Evolutionary conservation across 2,329 filamentous ascomycete species (phyloP), one percentile per base, ranked within the genome.

Genomic region (Sarocladium oryzae): DNA sequence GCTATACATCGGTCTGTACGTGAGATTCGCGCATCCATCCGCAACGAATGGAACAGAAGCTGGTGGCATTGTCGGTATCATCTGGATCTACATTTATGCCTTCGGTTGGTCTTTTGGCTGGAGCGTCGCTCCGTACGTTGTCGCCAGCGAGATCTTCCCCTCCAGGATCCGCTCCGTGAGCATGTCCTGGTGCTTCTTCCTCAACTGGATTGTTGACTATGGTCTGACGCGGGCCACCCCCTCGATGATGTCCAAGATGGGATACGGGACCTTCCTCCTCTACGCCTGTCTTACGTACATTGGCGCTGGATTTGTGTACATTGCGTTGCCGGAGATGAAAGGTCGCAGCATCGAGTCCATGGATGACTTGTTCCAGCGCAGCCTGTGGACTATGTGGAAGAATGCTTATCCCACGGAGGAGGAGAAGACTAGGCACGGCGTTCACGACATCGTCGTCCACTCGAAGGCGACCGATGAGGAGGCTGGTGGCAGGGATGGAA

Each of bases 311-410:
- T 75, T 71, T 51, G 65, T 72, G 6, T 76, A 66, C 58, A 73
- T 76, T 61, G 70, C 72, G 51, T 61, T 77, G 24, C 74, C 75
- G 1, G 74, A 78, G 60, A 73, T 74, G 15, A 77, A 76, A 56
- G 74, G 74, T 49, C 63, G 74, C 20, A 69, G 68, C 13, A 67
- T 78, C 15, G 75, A 78, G 55, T 70, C 67, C 21, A 75, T 76
- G 66, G 74, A 78, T 52, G 65, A 67, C 9, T 63, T 78, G 16
- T 78, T 78, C 53, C 37, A 41, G 37, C 16, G 21, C 18, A 41
- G 37, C 37, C 20, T 41, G 21, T 71, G 66, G 66, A 64, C 63
- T 0, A 70, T 71, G 69, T 70, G 60, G 58, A 61, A 61, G 46
- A 65, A 66, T 37, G 69, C 68, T 1, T 71, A 71, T 53, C 67